Evolutionary conservation across 495 filamentous ascomycete species (phyloP).

Genomic region (Aspergillus incahuasiensis): DNA sequence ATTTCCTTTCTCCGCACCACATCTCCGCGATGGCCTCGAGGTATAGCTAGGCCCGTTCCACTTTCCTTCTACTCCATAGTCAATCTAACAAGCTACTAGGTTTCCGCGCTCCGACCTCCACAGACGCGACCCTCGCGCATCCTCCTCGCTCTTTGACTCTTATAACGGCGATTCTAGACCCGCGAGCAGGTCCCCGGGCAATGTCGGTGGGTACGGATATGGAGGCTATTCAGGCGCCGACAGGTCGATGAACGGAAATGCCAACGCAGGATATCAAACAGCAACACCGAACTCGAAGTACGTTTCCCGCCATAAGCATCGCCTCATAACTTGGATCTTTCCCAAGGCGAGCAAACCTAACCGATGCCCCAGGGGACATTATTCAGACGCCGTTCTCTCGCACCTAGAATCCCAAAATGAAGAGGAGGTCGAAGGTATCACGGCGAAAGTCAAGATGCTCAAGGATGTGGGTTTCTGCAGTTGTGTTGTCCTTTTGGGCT

Average conservation of each 20-base stretch:
- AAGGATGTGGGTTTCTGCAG: conserved; percentile 69
- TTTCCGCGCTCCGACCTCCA: conserved; percentile 42
- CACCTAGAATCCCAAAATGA: conserved; percentile 97
- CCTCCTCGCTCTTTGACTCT: conserved; percentile 79
- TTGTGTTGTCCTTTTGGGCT: not conserved
- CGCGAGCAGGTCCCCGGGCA: conserved; percentile 48
- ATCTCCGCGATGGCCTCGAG: conserved; percentile 27
- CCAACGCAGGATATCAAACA: conserved; percentile 42
- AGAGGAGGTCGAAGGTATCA: conserved; percentile 79
- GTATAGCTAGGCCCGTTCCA: conserved; percentile 13
- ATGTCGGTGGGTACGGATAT: conserved; percentile 46
- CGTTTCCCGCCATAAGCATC: conserved; percentile 13
- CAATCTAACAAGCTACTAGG: conserved; percentile 29
- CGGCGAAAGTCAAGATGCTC: conserved; percentile 83
- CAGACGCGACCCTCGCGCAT: conserved; percentile 78
- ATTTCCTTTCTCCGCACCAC: not conserved
- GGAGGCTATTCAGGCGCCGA: conserved; percentile 57
- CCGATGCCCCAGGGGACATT: conserved; percentile 64
- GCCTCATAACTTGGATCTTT: too few species aligned
- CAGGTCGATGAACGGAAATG: conserved; percentile 31
- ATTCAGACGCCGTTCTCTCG: conserved; percentile 86
- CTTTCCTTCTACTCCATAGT: not conserved
- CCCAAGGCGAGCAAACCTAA: not conserved
- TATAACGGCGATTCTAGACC: conserved; percentile 62
- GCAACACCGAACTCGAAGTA: conserved; percentile 85